phyloP scores from a whole-genome alignment of 495 filamentous ascomycete species.

The Staphylotrichum longicolle region DNA sequence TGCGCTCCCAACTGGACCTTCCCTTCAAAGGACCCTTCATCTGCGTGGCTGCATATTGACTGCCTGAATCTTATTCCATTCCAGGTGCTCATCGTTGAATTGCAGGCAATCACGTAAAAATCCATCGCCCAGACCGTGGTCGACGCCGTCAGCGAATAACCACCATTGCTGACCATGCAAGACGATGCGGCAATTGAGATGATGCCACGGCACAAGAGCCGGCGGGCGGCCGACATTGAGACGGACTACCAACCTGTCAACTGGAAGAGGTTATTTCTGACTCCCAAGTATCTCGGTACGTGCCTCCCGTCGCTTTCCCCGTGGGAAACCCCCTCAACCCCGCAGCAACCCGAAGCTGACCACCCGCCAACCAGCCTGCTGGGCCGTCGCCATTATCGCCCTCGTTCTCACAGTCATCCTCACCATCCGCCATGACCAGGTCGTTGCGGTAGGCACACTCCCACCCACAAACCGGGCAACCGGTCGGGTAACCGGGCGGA shows the following conservation, averaged over 20 bases:
- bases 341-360: neutral
- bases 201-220: neutral
- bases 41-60: no score
- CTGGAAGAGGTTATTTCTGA: conserved; percentile 25
- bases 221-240: neutral
- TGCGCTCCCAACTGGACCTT: no score
- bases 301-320: neutral
- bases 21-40: no score
- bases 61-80: no score
- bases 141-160: no score
- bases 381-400: conserved; percentile 18
- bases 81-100: no score
- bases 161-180: neutral
- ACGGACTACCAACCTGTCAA: conserved; percentile 29
- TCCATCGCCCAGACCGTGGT: no score
- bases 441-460: conserved; percentile 19
- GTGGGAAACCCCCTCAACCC: no score
- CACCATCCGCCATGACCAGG: conserved; percentile 24
- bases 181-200: conserved; percentile 9
- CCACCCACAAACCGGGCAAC: neutral
- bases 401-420: conserved; percentile 25
- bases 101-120: no score
- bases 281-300: conserved; percentile 26
- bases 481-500: no score
- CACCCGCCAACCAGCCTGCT: conserved; percentile 9